These are phyloP conservation scores for Tuber calosporum DNA, from an alignment of 495 filamentous ascomycete species.

Conservation along the genomic window DNA sequence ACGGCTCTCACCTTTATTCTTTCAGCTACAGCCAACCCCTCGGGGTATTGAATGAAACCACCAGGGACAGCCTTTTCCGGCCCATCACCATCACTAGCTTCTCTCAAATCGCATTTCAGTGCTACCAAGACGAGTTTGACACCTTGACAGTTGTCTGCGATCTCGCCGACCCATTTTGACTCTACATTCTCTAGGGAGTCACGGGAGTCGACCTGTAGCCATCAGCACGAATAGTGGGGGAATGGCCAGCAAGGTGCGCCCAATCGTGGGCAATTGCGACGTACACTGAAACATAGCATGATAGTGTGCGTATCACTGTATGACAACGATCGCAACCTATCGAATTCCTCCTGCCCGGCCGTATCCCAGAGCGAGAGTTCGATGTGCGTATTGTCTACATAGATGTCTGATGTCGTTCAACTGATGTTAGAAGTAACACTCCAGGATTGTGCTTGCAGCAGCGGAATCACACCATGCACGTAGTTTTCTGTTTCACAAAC, in stretches of 20 bases:
- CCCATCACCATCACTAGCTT: slow-evolving; percentile 55
- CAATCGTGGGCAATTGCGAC: slow-evolving; percentile 15
- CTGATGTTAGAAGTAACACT: slow-evolving; percentile 1
- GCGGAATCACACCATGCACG: slow-evolving; percentile 68
- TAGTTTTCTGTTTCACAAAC: slow-evolving; percentile 67
- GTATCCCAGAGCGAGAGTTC: slow-evolving; percentile 98
- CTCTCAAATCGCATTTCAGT: slow-evolving; percentile 90
- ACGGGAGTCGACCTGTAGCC: slow-evolving; percentile 66
- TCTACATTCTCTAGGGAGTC: slow-evolving; percentile 97
- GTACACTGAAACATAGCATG: slow-evolving; percentile 92
- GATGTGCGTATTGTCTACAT: slow-evolving; percentile 92
- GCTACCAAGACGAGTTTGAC: slow-evolving; percentile 94
- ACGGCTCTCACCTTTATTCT: slow-evolving; percentile 55
- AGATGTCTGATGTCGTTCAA: slow-evolving; percentile 62
- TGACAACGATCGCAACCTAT: slow-evolving; percentile 85
- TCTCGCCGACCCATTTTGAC: slow-evolving; percentile 96
- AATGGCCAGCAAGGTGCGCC: not conserved
- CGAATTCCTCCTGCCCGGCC: slow-evolving; percentile 97
- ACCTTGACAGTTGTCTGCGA: slow-evolving; percentile 90
- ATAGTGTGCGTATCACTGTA: slow-evolving; percentile 98
- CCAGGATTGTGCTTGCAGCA: slow-evolving; percentile 21
- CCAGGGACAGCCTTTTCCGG: slow-evolving; percentile 45
- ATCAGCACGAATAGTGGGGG: slow-evolving; percentile 3
- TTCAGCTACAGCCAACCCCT: slow-evolving; percentile 86
- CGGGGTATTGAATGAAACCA: slow-evolving; percentile 76